Base-by-base conservation (phyloP, 1,139 yeast genomes). In the Yamadazyma diddensiae region DNA sequence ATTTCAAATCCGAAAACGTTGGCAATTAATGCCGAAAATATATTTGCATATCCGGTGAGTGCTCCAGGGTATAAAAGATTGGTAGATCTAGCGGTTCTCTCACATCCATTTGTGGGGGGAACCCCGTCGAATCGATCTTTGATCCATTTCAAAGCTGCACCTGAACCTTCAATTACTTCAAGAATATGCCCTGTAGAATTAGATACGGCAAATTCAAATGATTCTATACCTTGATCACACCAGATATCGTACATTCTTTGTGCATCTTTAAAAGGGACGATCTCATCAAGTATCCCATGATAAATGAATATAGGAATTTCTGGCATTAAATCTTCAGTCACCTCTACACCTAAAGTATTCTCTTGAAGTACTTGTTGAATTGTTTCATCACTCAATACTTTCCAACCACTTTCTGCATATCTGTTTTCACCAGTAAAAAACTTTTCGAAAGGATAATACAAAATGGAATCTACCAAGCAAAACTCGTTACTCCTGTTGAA, bases 281-380 rank as follows among this genome's bases (percentile, higher is more conserved):
- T 45, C 15, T 50, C 52, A 38, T 62, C 70, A 5, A 43, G 31
- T 10, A 41, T 26, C 0, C 65, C 65, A 36, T 63, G 69, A 43
- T 52, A 62, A 4, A 62, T 44, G 33, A 62, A 62, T 2, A 64
- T 24, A 1, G 69, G 69, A 6, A 60, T 49, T 23, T 55, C 43
- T 1, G 69, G 69, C 8, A 28, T 39, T 3, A 45, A 36, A 14
- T 38, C 37, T 28, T 47, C 36, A 6, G 47, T 21, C 14, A 20
- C n/a, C 12, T 35, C 21, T 14, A 45, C 31, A 5, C 44, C 45
- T 22, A 53, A 39, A 10, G 56, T 52, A 32, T 53, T 53, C 8
- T 44, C 38, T 11, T 30, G 34, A 10, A 56, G 18, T 15, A 53
- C 34, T 1, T 42, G 31, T 22, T 36, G 26, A 6, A 47, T 41